Evolutionary conservation across 192 early-diverging fungal genomes (phyloP).

Genomic region (Entrophospora sp.): DNA sequence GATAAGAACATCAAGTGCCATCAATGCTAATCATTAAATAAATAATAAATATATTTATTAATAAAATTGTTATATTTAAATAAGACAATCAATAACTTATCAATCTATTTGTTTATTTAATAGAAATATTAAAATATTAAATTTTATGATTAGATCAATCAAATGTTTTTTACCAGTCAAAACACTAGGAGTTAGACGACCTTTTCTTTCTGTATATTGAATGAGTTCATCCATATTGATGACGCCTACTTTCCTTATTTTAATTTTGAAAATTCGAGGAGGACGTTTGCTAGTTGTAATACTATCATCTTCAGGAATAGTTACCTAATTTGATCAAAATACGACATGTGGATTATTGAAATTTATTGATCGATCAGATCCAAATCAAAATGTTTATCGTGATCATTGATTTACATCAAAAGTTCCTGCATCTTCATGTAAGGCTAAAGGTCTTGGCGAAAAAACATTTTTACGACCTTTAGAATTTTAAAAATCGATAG

Average conservation of each 20-base stretch:
- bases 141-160: neutral
- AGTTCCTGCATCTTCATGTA: conserved; percentile 32
- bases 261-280: conserved; percentile 51
- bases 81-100: neutral
- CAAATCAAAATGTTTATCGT: neutral
- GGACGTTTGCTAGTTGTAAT: conserved; percentile 23
- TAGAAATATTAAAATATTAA: neutral
- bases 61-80: neutral
- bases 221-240: conserved; percentile 55
- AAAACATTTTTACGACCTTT: conserved; percentile 78
- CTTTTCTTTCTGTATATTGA: conserved; percentile 40
- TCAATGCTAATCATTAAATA: conserved; percentile 34
- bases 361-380: neutral
- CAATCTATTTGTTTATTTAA: too few species aligned
- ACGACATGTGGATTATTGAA: neutral
- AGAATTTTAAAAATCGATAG: conserved; percentile 41
- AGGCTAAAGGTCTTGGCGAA: conserved; percentile 40
- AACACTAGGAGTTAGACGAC: conserved; percentile 26
- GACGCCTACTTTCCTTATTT: conserved; percentile 52
- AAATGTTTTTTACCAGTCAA: conserved; percentile 14
- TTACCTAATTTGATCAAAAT: too few species aligned
- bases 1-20: conserved; percentile 70
- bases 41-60: too few species aligned
- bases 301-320: conserved; percentile 29
- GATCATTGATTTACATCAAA: conserved; percentile 45